Evolutionary conservation across 2,329 filamentous ascomycete species (phyloP).

Genomic region (Colletotrichum lupini): DNA sequence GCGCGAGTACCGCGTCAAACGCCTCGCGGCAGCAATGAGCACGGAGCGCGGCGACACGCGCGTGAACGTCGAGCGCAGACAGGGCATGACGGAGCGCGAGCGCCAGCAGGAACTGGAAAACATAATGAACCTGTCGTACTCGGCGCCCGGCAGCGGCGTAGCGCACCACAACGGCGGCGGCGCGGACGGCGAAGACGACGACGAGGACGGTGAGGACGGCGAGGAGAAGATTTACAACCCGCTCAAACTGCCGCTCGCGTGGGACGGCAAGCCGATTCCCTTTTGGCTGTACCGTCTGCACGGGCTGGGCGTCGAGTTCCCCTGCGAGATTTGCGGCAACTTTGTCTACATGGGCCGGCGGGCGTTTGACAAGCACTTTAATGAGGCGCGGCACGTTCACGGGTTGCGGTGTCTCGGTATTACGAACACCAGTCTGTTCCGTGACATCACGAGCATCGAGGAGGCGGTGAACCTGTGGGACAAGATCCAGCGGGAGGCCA

Average conservation of each 20-base stretch:
- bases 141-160: constrained; percentile 42
- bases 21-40: constrained; percentile 83
- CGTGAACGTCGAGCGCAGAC: constrained; percentile 94
- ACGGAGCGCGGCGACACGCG: constrained; percentile 89
- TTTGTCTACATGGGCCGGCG: constrained; percentile 98
- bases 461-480: constrained; percentile 92
- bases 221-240: constrained; percentile 97
- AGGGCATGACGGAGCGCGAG: constrained; percentile 97
- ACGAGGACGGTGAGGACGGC: constrained; percentile 78
- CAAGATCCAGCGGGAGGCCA: constrained; percentile 89
- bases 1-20: constrained; percentile 85
- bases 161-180: constrained; percentile 36
- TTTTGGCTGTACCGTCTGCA: constrained; percentile 99
- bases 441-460: constrained; percentile 92
- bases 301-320: constrained; percentile 92
- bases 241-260: constrained; percentile 92
- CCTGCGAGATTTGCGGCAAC: constrained; percentile 97
- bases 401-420: constrained; percentile 95
- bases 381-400: constrained; percentile 91
- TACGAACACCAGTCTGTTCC: constrained; percentile 88
- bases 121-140: constrained; percentile 72
- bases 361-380: constrained; percentile 98
- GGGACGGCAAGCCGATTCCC: constrained; percentile 98
- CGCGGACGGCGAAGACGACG: constrained; percentile 55
- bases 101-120: constrained; percentile 94